Conservation (phyloP, 805 yeast species). For the Scheffersomyces coipomensis region DNA sequence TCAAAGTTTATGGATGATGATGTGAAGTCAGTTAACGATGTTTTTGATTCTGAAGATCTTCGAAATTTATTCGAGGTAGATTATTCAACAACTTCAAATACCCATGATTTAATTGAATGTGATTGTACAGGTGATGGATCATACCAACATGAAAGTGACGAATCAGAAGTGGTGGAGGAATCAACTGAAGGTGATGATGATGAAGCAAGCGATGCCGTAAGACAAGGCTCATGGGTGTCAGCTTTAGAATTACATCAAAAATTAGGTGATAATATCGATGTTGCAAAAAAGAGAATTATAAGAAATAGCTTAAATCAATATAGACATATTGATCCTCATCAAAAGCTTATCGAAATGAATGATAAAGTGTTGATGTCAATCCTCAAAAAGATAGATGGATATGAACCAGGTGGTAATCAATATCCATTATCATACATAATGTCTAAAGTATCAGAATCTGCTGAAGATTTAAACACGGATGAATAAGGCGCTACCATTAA, state of each 20-base stretch:
- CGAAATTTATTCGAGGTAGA: conserved; percentile 70
- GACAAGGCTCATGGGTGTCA: conserved; percentile 42
- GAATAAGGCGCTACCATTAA: neutral
- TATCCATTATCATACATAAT: conserved; percentile 9
- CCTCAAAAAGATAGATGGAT: conserved; percentile 1
- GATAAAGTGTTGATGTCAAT: conserved; percentile 12
- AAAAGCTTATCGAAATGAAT: conserved; percentile 13
- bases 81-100: conserved; percentile 53
- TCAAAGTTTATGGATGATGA: conserved; percentile 57
- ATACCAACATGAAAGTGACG: conserved; percentile 17
- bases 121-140: conserved; percentile 55
- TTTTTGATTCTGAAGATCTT: conserved; percentile 68
- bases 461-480: neutral
- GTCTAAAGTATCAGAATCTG: conserved; percentile 3
- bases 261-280: conserved; percentile 23
- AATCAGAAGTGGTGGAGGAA: conserved; percentile 15
- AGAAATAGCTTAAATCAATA: conserved; percentile 61
- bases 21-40: conserved; percentile 50
- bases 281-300: conserved; percentile 41
- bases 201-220: neutral
- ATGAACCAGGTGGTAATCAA: conserved; percentile 1
- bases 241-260: conserved; percentile 49
- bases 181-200: conserved; percentile 5
- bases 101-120: conserved; percentile 76
- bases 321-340: conserved; percentile 57